phyloP scores from a whole-genome alignment of 129 eudicot genomes.

The Ambrosia trifida region DNA sequence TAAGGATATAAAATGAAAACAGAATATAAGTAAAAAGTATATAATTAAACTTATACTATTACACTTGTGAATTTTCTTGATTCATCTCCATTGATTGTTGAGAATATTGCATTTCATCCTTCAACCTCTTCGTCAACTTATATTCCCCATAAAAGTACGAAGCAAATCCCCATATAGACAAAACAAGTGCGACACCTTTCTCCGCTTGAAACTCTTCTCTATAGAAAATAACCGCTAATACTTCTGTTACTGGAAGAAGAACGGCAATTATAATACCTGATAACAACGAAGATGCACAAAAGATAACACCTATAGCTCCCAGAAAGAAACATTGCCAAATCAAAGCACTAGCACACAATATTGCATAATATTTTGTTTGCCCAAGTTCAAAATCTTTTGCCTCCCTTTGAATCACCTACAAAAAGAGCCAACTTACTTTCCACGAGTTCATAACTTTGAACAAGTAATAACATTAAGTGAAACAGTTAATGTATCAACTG shows the following conservation, averaged over 20 bases:
- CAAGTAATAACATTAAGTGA: not conserved
- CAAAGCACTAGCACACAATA: conserved; percentile 36
- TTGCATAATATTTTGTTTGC: conserved; percentile 27
- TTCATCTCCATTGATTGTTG: conserved; percentile 13
- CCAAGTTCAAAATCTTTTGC: conserved; percentile 39
- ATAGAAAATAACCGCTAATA: conserved; percentile 40
- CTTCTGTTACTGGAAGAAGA: conserved; percentile 42
- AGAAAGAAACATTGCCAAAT: conserved; percentile 56
- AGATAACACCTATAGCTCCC: conserved; percentile 49
- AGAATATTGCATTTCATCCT: conserved; percentile 1
- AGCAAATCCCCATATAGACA: conserved; percentile 54
- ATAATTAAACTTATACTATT: not conserved
- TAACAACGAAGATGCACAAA: conserved; percentile 45
- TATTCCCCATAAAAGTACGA: conserved; percentile 49
- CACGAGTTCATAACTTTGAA: not conserved
- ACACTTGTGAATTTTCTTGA: not conserved
- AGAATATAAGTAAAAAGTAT: not conserved
- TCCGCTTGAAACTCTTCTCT: conserved; percentile 46
- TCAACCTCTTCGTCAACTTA: not conserved
- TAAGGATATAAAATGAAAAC: no score
- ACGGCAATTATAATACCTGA: conserved; percentile 47
- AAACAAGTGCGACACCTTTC: conserved; percentile 46
- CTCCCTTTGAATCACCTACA: conserved; percentile 38
- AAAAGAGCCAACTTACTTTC: not conserved
- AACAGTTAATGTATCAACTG: not conserved